Evolutionary conservation across 2,329 filamentous ascomycete genomes (phyloP).

Genomic region (Stemphylium beticola): DNA sequence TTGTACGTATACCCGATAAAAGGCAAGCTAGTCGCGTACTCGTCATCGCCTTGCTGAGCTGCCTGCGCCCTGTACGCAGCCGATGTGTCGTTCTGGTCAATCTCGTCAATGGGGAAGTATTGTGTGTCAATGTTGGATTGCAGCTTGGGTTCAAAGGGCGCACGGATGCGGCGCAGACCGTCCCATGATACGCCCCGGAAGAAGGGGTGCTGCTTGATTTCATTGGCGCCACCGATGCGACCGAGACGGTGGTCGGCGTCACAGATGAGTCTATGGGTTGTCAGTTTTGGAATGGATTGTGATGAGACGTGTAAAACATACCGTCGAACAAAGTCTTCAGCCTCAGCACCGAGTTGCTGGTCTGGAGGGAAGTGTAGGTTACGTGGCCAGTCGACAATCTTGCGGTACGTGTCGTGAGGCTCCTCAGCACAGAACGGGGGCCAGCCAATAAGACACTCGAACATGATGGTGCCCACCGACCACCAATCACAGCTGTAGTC

Average conservation of each 20-base stretch:
- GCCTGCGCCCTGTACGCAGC: conserved; percentile 86
- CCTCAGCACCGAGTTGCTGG: conserved; percentile 84
- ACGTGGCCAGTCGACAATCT: conserved; percentile 98
- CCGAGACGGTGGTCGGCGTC: conserved; percentile 92
- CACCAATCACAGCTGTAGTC: conserved; percentile 99
- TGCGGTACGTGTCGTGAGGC: conserved; percentile 95
- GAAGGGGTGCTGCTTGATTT: conserved; percentile 94
- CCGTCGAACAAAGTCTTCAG: conserved; percentile 91
- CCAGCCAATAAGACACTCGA: conserved; percentile 98
- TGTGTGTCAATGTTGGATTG: conserved; percentile 94
- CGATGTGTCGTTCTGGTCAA: conserved; percentile 93
- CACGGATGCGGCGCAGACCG: conserved; percentile 86
- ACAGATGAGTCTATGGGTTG: conserved; percentile 76
- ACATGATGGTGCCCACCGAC: conserved; percentile 99
- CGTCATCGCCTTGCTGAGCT: conserved; percentile 71
- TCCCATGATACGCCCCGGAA: conserved; percentile 98
- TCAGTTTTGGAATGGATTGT: conserved; percentile 21
- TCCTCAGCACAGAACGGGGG: conserved; percentile 98
- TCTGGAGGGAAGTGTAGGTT: conserved; percentile 97
- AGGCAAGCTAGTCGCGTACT: conserved; percentile 90
- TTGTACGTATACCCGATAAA: conserved; percentile 99
- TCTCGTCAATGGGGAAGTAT: conserved; percentile 98
- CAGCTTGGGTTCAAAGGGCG: conserved; percentile 93
- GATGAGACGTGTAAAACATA: conserved; percentile 53
- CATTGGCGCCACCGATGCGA: conserved; percentile 77